These are phyloP conservation scores for Wickerhamomyces kurtzmanii DNA, from an alignment of 805 yeast species.

Conservation along the genomic window DNA sequence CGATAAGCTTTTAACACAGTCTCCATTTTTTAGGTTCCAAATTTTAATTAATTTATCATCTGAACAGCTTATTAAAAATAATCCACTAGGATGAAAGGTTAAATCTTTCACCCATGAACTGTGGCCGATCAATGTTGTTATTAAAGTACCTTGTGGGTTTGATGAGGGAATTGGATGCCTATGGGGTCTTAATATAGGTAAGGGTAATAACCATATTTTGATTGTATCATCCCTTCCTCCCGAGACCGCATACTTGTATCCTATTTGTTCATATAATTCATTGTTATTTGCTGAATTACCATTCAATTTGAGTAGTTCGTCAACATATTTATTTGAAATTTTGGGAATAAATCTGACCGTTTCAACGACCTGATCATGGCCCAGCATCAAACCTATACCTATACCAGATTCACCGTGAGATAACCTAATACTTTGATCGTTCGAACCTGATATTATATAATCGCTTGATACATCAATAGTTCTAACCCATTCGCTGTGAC, in stretches of 20 bases:
- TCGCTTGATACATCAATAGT: constrained; percentile 43
- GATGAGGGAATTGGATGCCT: constrained; percentile 46
- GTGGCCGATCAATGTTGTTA: constrained; percentile 62
- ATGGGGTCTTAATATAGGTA: constrained; percentile 48
- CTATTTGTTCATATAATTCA: constrained; percentile 26
- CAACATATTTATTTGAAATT: constrained; percentile 35
- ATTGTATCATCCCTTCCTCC: constrained; percentile 73
- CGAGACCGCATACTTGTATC: constrained; percentile 64
- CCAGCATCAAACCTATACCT: constrained; percentile 56
- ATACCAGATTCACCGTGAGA: constrained; percentile 59
- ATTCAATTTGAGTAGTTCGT: constrained; percentile 27
- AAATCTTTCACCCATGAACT: constrained; percentile 78
- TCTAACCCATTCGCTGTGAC: constrained; percentile 88
- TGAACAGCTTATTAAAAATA: constrained; percentile 56
- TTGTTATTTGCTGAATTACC: constrained; percentile 14
- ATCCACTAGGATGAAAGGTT: constrained; percentile 66
- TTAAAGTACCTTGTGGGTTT: constrained; percentile 49
- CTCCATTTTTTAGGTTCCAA: constrained; percentile 61
- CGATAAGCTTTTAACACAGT: constrained; percentile 37
- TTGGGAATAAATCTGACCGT: constrained; percentile 57
- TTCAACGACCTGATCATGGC: constrained; percentile 82
- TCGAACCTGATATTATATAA: constrained; percentile 62
- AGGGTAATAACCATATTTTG: constrained; percentile 69
- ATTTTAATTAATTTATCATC: constrained; percentile 71
- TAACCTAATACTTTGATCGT: constrained; percentile 65